Conservation (phyloP, 1,139 yeast species). For the Trichomonascaceae sp. region DNA sequence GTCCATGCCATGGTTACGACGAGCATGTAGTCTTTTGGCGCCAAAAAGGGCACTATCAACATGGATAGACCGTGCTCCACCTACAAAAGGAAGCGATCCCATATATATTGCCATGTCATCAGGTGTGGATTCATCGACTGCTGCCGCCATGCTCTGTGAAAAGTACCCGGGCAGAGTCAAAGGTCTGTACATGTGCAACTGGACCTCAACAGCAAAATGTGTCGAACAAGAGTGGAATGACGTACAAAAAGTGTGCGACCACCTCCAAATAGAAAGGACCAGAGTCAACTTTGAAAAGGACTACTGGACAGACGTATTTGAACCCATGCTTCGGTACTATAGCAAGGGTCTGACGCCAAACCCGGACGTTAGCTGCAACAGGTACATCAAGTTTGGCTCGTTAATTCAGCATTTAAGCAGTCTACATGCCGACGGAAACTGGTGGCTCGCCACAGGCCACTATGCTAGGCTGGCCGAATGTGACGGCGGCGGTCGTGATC, state of each 20-base stretch:
- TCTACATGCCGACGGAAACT: slow-evolving; percentile 22
- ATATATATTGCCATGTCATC: slow-evolving; percentile 88
- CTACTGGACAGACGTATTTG: slow-evolving; percentile 85
- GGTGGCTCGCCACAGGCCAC: slow-evolving; percentile 96
- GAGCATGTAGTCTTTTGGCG: too few relatives aligned
- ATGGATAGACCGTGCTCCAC: too few relatives aligned
- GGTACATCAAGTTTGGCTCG: slow-evolving; percentile 74
- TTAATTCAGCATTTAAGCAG: slow-evolving; percentile 30
- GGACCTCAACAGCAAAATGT: slow-evolving; percentile 63
- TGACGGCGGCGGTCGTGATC: not conserved
- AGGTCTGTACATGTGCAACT: slow-evolving; percentile 89
- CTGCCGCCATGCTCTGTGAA: slow-evolving; percentile 57
- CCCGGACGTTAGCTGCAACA: slow-evolving; percentile 86
- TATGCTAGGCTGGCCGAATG: slow-evolving; percentile 48
- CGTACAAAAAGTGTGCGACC: slow-evolving; percentile 51
- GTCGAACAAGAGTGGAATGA: slow-evolving; percentile 84
- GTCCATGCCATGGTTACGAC: too few relatives aligned
- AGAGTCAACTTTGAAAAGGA: slow-evolving; percentile 78
- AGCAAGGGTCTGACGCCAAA: slow-evolving; percentile 74
- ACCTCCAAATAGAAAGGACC: slow-evolving; percentile 53
- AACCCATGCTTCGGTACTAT: slow-evolving; percentile 76
- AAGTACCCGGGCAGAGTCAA: slow-evolving; percentile 37
- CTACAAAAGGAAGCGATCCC: slow-evolving; percentile 21
- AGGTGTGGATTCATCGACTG: slow-evolving; percentile 91
- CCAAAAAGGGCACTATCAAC: too few relatives aligned